Percentiles rank a stretch among this genome's conserved stretches.
phyloP scores from a whole-genome alignment of 148 eudicot genomes.

The Chenopodium quinoa region DNA sequence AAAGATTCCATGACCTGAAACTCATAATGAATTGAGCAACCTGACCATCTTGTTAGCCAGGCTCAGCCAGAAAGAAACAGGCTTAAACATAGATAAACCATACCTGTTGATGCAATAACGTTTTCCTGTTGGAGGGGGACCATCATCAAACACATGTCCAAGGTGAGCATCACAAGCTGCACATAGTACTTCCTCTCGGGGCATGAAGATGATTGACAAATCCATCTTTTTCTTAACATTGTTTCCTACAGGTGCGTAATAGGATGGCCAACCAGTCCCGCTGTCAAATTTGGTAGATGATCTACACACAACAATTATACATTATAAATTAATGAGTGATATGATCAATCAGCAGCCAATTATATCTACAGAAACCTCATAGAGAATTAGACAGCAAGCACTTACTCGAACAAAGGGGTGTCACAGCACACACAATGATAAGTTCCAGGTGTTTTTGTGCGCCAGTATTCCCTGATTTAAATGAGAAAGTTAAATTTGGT shows the following conservation, averaged over 20 bases:
- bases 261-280: slow-evolving; percentile 98
- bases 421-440: slow-evolving; percentile 92
- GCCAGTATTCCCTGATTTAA: slow-evolving; percentile 76
- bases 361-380: not conserved
- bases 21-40: not conserved
- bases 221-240: slow-evolving; percentile 85
- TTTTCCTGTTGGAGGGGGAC: slow-evolving; percentile 89
- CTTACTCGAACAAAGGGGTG: slow-evolving; percentile 87
- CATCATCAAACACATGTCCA: slow-evolving; percentile 87
- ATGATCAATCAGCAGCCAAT: not conserved
- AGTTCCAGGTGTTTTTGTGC: slow-evolving; percentile 76
- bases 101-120: slow-evolving; percentile 92
- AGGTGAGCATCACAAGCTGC: slow-evolving; percentile 85
- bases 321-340: slow-evolving; percentile 1
- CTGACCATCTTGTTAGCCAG: not conserved
- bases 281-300: slow-evolving; percentile 91
- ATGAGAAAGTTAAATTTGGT: not conserved
- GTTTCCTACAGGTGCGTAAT: slow-evolving; percentile 64
- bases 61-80: not conserved
- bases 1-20: not conserved
- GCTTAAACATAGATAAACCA: not conserved
- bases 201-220: slow-evolving; percentile 87
- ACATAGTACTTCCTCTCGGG: slow-evolving; percentile 79
- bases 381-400: not conserved
- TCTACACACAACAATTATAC: slow-evolving; percentile 30